Base-by-base conservation (phyloP, 2,329 filamentous ascomycete genomes). In the Corynespora cassiicola region DNA sequence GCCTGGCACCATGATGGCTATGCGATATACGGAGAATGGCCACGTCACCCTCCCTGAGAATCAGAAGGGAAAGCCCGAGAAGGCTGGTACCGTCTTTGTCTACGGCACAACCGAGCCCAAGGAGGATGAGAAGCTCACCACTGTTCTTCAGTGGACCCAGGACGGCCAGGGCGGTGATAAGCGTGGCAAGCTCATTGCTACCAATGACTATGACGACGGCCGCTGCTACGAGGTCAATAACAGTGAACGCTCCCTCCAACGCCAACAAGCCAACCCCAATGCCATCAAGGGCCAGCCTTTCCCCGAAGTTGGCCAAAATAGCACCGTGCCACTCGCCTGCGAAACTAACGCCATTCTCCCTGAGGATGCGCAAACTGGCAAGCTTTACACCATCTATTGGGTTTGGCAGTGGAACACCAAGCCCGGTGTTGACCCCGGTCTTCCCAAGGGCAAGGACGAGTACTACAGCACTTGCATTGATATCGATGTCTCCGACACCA, bases 381-480 rank as follows among this genome's bases (percentile, higher is more conserved):
- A 84, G 19, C 77, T 78, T 18, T 88, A 91, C 65, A 92, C 90
- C 3, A 71, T 96, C 34, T 95, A 96, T 75, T 97, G 92, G 92
- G 86, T 96, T 29, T 97, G 94, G 94, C 87, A 95, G 68, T 99
- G 90, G 89, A 61, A 69, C 72, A 56, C 56, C 6, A 41, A 45
- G 6, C 42, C 63, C 7, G 58, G 63, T 58, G 24, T 67, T 64
- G 47, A 68, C 60, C 50, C 70, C 66, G 43, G 68, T 12, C 57
- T 67, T 15, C 67, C 68, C 1, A 52, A 78, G 7, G 70, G 70
- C 47, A 77, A 77, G 47, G 73, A 77, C 47, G 77, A 84, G 61
- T 80, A 75, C 54, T 84, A 84, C 63, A 82, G 77, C 4, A 76
- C 76, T 14, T 84, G 81, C 50, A 77, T 74, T 46, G 77, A 82